Evolutionary conservation across 768 basidiomycete species (phyloP), one percentile per base, ranked within the genome.

Genomic region (Amanita brunnescens): DNA sequence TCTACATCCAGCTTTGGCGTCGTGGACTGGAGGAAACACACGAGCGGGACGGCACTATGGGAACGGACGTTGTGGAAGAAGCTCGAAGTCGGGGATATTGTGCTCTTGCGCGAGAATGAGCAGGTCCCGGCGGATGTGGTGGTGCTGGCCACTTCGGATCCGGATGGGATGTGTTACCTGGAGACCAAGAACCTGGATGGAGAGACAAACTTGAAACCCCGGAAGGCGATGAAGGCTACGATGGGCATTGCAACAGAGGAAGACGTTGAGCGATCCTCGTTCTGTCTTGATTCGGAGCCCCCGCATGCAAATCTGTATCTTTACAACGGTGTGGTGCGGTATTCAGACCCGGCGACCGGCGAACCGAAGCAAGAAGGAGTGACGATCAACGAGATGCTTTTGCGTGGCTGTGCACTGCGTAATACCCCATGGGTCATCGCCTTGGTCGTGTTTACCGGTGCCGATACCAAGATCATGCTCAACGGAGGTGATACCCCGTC

Each of bases 171-270:
- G 67, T 96, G 94, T 65, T 99, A 92, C 60, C 75, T 98, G 48
- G 95, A 98, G 73, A 98, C 95, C 40, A 98, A 98, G 77, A 97
- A 98, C 62, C 69, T 98, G 49, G 95, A 98, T 59, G 95, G 95
- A 1, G 95, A 98, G 70, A 97, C 95, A 41, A 98, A 98, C 64
- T 71, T 98, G 59, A 99, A 99, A 68, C 82, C 85, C 5, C 80
- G 95, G 18, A 81, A 75, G 62, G 78, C 88, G 6, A 65, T 92
- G 46, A 80, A 74, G 43, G 89, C 86, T 1, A 95, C 94, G 0
- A 75, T 85, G 18, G 67, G 71, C 35, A 86, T 96, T 56, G 63
- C 71, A 10, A 85, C 83, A 2, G 95, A 98, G 62, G 93, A 95
- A 58, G 95, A 97, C 63, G 64, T 95, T 48, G 91, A 94, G 59